Evolutionary conservation across 805 yeast genomes (phyloP).

Genomic region (Maudiozyma bulderi): DNA sequence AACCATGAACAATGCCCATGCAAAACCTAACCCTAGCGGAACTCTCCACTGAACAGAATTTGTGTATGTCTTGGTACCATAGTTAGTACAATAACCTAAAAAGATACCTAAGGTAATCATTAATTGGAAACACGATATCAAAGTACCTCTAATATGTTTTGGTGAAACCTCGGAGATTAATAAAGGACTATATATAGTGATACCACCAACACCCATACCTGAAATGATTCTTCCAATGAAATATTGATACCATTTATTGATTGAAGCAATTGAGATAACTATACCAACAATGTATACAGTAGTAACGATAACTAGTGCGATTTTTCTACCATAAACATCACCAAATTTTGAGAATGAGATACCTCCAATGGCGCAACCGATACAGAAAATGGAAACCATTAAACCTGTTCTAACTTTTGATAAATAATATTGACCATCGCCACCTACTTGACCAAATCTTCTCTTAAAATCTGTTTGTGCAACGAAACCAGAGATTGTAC

Average conservation of each 20-base stretch:
- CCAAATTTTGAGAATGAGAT: constrained; percentile 40
- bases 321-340: constrained; percentile 53
- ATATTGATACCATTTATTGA: neutral
- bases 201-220: constrained; percentile 52
- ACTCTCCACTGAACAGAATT: constrained; percentile 1
- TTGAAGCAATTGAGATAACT: neutral
- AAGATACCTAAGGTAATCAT: constrained; percentile 1
- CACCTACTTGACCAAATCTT: constrained; percentile 44
- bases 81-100: constrained; percentile 36
- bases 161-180: neutral
- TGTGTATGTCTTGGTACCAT: neutral
- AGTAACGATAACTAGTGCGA: constrained; percentile 46
- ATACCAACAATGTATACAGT: neutral
- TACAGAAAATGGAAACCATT: constrained; percentile 50
- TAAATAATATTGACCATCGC: constrained; percentile 35
- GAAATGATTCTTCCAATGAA: constrained; percentile 58
- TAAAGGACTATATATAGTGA: neutral
- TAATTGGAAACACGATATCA: neutral
- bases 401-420: constrained; percentile 26
- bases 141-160: neutral
- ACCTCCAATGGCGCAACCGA: constrained; percentile 71
- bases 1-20: constrained; percentile 35
- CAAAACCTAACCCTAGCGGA: constrained; percentile 20
- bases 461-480: constrained; percentile 41
- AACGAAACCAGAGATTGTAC: constrained; percentile 33